Percentiles rank a stretch among this genome's conserved stretches.
These are phyloP conservation scores for Cystobasidium onofrii DNA, from an alignment of 768 basidiomycete species.

Conservation along the genomic window DNA sequence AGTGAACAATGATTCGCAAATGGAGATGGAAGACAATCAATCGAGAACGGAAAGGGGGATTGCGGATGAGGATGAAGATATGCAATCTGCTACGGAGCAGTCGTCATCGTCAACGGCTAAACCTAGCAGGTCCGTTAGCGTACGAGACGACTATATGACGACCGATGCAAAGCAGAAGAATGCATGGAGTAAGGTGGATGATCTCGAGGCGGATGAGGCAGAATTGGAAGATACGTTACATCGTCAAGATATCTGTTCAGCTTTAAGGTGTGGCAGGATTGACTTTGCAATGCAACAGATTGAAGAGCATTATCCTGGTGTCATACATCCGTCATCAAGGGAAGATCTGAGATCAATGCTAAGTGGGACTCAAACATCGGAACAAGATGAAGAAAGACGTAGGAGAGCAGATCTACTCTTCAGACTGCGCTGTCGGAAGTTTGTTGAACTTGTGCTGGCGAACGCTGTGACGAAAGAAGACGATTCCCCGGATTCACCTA, in stretches of 20 bases:
- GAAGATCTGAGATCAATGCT: not conserved
- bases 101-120: not conserved
- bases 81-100: not conserved
- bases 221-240: constrained; percentile 2
- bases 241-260: not conserved
- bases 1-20: not conserved
- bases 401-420: not conserved
- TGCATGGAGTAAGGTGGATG: too few relatives aligned
- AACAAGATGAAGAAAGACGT: not conserved
- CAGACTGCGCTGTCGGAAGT: constrained; percentile 23
- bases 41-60: not conserved
- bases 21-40: not conserved
- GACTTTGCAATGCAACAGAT: constrained; percentile 6
- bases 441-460: constrained; percentile 16
- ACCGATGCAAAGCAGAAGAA: not conserved
- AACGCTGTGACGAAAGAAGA: not conserved
- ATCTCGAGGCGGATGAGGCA: constrained; percentile 9
- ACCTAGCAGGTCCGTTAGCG: not conserved
- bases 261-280: constrained; percentile 5
- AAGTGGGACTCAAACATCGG: not conserved
- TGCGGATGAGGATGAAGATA: not conserved
- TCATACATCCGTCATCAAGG: not conserved
- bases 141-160: constrained; percentile 2
- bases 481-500: not conserved
- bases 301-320: not conserved